Base-by-base conservation (phyloP, 2,329 filamentous ascomycete species). In the Trichoderma brevicompactum region DNA sequence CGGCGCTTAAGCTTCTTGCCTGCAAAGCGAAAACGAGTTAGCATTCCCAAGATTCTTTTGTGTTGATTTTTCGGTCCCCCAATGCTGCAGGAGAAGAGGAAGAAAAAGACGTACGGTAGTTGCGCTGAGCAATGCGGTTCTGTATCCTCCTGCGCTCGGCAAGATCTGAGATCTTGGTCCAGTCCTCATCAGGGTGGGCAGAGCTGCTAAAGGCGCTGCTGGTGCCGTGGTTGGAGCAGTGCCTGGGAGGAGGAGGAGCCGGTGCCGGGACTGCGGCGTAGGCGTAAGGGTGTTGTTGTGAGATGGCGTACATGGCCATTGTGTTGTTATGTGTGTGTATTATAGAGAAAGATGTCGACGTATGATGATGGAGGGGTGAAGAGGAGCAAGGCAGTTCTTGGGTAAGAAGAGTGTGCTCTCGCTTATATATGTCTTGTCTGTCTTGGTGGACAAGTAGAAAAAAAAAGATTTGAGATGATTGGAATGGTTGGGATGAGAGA, bases 131-230 rank as follows among this genome's bases (percentile, higher is more conserved):
- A 84, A 98, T 97, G 72, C 94, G 89, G 82, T 98, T 98, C 81
- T 98, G 94, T 81, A 97, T 97, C 76, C 94, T 87, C 74, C 94
- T 85, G 75, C 95, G 89, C 81, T 98, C 94, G 59, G 94, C 94
- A 67, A 98, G 89, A 79, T 98, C 94, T 65, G 94, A 96, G 77
- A 98, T 97, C 87, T 97, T 96, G 76, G 94, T 97, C 94, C 94
- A 98, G 82, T 98, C 94, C 81, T 98, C 94, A 75, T 97, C 94
- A 64, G 94, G 92, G 78, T 96, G 96, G 72, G 94, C 94, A 69
- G 92, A 96, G 73, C 90, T 91, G 80, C 92, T 96, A 83, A 96
- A 97, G 72, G 94, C 94, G 80, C 92, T 97, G 82, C 92, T 97
- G 68, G 92, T 96, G 76, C 89, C 89, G 75, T 92, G 89, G 69